Evolutionary conservation across 2,329 filamentous ascomycete species (phyloP), one percentile per base, ranked within the genome.

Genomic region (Ophiostoma piceae): DNA sequence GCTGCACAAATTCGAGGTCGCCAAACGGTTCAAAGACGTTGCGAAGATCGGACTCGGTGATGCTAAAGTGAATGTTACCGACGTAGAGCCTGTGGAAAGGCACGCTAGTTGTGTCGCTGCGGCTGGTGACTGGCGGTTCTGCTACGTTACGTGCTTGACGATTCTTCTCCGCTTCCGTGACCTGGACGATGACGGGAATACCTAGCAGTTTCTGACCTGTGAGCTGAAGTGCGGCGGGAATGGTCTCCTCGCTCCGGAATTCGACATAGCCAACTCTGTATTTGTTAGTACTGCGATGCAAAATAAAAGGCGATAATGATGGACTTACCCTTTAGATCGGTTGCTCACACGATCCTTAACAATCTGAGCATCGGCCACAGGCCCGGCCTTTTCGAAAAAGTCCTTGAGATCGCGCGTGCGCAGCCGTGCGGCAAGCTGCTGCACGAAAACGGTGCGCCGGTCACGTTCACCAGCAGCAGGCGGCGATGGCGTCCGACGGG

Each of bases 111-210:
- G 71, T 3, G 35, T 29, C n/a, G 35, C 54, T 26, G 67, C 67
- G 26, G 67, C 67, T 39, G 71, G 85, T 88, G 74, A 85, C 85
- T 67, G 84, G 81, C 68, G 95, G 91, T 68, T 91, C 87, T 22
- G 67, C 67, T 2, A 51, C 57, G 74, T 87, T 94, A 75, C 94
- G 92, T 74, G 93, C 92, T 84, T 97, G 94, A 76, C 95, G 93
- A 79, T 99, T 99, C 85, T 99, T 99, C 81, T 99, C 96, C 79
- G 95, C 96, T 85, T 99, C 95, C 76, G 95, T 98, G 79, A 97
- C 89, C 82, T 98, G 94, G 69, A 94, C 96, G 77, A 99, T 99
- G 79, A 99, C 96, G 71, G 95, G 95, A 75, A 99, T 97, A 85
- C 93, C 94, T 90, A 97, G 85, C 81, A 99, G 90, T 82, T 95